Conservation (phyloP, 2,329 filamentous ascomycete species). For the Cladophialophora psammophila region DNA sequence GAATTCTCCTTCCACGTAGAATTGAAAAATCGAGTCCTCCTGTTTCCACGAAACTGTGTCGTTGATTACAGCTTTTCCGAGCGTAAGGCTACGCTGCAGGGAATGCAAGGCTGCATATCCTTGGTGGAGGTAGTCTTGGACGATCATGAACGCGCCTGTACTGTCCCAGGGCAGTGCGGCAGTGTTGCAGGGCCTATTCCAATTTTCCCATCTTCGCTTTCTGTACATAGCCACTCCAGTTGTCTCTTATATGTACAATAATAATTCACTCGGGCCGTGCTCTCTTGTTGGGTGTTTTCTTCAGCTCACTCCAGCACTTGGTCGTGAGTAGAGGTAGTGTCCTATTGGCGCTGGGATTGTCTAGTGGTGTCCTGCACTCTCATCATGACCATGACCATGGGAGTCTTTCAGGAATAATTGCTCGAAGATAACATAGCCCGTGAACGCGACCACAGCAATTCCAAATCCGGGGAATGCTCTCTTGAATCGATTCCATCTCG, state of each 20-base stretch:
- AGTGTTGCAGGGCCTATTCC: neutral
- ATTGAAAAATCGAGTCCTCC: neutral
- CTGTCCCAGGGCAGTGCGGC: neutral
- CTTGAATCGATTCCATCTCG: slow-evolving; percentile 87
- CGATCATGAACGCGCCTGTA: neutral
- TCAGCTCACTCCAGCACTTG: slow-evolving; percentile 39
- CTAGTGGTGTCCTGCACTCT: slow-evolving; percentile 48
- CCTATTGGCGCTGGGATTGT: slow-evolving; percentile 13
- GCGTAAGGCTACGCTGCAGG: slow-evolving; percentile 7
- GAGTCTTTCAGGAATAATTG: slow-evolving; percentile 80
- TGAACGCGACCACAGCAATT: slow-evolving; percentile 89
- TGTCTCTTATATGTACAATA: slow-evolving; percentile 32
- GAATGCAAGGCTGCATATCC: slow-evolving; percentile 10
- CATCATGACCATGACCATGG: slow-evolving; percentile 67
- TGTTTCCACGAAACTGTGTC: neutral
- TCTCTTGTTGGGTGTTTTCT: slow-evolving; percentile 19
- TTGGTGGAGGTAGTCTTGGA: neutral
- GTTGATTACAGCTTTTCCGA: slow-evolving; percentile 10
- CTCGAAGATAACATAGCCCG: slow-evolving; percentile 88
- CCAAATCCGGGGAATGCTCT: slow-evolving; percentile 87
- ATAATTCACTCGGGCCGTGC: slow-evolving; percentile 9
- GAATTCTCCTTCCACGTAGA: neutral
- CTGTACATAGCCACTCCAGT: neutral
- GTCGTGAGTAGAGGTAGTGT: slow-evolving; percentile 28
- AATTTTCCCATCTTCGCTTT: slow-evolving; percentile 2